phyloP scores from a whole-genome alignment of 805 yeast genomes.

The Lachancea fermentati region DNA sequence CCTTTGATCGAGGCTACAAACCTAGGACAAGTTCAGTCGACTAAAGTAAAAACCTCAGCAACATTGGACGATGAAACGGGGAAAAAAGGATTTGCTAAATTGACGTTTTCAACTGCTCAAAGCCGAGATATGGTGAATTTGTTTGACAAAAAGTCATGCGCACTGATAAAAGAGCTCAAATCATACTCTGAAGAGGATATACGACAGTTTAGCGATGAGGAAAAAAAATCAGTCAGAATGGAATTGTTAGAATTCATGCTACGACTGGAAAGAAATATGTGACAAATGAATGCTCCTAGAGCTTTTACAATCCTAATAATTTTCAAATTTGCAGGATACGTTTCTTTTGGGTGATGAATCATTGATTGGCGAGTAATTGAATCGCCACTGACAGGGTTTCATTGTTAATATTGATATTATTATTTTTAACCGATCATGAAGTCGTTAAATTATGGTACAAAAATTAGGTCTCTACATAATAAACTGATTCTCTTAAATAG shows the following conservation, averaged over 20 bases:
- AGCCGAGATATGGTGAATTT: background rate
- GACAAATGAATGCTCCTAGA: too few relatives aligned
- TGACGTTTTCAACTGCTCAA: background rate
- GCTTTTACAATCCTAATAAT: too few relatives aligned
- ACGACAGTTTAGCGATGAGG: constrained; percentile 14
- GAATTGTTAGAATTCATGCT: constrained; percentile 23
- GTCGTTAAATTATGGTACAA: constrained; percentile 28
- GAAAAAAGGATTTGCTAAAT: background rate
- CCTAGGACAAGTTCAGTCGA: background rate
- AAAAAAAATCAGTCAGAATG: constrained; percentile 20
- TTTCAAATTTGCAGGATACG: too few relatives aligned
- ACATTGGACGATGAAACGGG: background rate
- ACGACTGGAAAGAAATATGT: constrained; percentile 18
- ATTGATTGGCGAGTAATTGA: too few relatives aligned
- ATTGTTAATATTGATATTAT: too few relatives aligned
- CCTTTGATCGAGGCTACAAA: background rate
- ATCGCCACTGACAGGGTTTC: too few relatives aligned
- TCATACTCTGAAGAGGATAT: constrained; percentile 15
- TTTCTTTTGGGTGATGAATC: too few relatives aligned
- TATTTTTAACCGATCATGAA: background rate
- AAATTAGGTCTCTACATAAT: constrained; percentile 53
- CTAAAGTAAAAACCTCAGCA: background rate
- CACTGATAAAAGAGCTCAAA: constrained; percentile 16
- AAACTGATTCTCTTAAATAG: constrained; percentile 53
- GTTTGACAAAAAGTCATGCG: constrained; percentile 19